A percentile compares a stretch with the other conserved stretches of the same genome.
phyloP scores from a whole-genome alignment of 768 basidiomycete species.

The Leccinellum luteum region DNA sequence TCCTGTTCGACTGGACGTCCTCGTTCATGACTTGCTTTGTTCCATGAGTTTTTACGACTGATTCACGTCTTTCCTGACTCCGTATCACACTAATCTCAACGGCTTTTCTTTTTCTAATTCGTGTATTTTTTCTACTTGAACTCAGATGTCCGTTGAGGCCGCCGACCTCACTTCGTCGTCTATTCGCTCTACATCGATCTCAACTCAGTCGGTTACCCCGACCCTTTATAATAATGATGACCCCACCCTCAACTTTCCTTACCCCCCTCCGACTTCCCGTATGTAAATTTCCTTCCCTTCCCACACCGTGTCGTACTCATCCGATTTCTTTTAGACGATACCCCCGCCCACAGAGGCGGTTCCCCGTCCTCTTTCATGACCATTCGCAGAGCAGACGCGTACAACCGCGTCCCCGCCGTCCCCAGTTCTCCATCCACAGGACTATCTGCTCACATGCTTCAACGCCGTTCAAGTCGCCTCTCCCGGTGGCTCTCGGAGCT shows the following conservation, averaged over 20 bases:
- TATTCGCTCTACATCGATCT: conserved; percentile 15
- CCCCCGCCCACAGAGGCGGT: conserved; percentile 7
- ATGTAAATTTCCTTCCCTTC: conserved; percentile 16
- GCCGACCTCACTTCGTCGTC: conserved; percentile 16
- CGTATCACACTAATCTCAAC: conserved; percentile 1
- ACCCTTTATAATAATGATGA: conserved; percentile 21
- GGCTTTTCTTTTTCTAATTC: not conserved
- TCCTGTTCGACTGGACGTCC: conserved; percentile 25
- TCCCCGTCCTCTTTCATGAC: conserved; percentile 34
- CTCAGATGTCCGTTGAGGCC: conserved; percentile 25
- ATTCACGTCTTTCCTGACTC: conserved; percentile 21
- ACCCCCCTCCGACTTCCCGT: conserved; percentile 14
- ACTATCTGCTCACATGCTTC: conserved; percentile 16
- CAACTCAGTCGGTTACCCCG: conserved; percentile 11
- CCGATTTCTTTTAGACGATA: conserved; percentile 23
- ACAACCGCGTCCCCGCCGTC: conserved; percentile 15
- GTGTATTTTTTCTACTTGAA: conserved; percentile 21
- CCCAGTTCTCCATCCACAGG: conserved; percentile 4
- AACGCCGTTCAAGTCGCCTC: conserved; percentile 39
- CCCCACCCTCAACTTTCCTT: not conserved
- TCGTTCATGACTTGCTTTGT: conserved; percentile 28
- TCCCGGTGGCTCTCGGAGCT: conserved; percentile 47
- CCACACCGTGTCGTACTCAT: conserved; percentile 35
- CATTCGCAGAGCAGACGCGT: conserved; percentile 26
- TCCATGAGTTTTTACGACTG: conserved; percentile 30